Percentiles rank a stretch among this genome's conserved stretches.
phyloP scores from a whole-genome alignment of 2,329 filamentous ascomycete species.

The Aureobasidium mangrovei region DNA sequence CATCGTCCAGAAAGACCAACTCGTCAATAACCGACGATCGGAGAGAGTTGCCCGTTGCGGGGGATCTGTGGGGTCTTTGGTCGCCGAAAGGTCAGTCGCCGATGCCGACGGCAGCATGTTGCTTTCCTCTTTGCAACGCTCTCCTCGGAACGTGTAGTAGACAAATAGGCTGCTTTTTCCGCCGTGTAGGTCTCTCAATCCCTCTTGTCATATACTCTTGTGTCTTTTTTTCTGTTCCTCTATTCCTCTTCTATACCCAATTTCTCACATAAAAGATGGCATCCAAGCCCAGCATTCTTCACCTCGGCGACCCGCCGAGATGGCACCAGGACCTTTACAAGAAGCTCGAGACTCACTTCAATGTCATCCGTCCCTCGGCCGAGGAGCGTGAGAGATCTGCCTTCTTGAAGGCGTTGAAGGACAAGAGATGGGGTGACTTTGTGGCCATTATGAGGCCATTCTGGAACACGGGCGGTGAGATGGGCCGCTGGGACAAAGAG shows the following conservation, averaged over 20 bases:
- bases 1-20: no score
- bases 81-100: neutral
- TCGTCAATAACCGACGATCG: no score
- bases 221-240: neutral
- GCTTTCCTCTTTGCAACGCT: neutral
- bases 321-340: slow-evolving; percentile 38
- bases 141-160: slow-evolving; percentile 5
- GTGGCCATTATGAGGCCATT: slow-evolving; percentile 48
- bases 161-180: neutral
- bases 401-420: slow-evolving; percentile 32
- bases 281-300: slow-evolving; percentile 32
- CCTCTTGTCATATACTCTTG: neutral
- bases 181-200: neutral
- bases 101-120: neutral
- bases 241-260: neutral
- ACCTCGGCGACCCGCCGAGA: slow-evolving; percentile 36
- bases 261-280: neutral
- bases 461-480: slow-evolving; percentile 57
- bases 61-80: no score
- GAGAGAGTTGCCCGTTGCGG: no score
- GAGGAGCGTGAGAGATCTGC: slow-evolving; percentile 27
- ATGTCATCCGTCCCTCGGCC: slow-evolving; percentile 32
- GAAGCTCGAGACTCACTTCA: slow-evolving; percentile 29
- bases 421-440: slow-evolving; percentile 35
- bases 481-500: slow-evolving; percentile 55